Base-by-base conservation (phyloP, 2,329 filamentous ascomycete genomes). In the Diaporthe citrichinensis region DNA sequence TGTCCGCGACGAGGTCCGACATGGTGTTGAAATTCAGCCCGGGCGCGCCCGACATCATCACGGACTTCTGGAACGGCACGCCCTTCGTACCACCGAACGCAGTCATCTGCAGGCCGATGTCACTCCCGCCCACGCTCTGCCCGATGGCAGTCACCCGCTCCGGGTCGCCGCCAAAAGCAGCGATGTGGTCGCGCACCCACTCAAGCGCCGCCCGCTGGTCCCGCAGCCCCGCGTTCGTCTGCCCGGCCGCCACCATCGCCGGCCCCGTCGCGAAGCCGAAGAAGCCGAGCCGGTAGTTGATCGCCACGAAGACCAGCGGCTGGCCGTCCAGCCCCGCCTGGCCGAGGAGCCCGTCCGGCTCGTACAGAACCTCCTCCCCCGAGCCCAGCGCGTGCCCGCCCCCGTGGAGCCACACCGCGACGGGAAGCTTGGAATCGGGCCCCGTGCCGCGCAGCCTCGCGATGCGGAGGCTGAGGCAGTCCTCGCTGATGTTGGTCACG, bases 201-300 rank as follows among this genome's bases (percentile, higher is more conserved):
- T 82, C 78, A 31, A 83, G 74, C 20, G 81, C 82, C 31, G 79
- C 79, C 23, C 80, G 80, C 59, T 83, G 81, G 67, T 83, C 82
- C 55, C 81, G 79, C 23, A 83, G 72, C 36, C 82, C 82, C 23
- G 74, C 80, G 74, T 83, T 83, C 1, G 79, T 80, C 28, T 80
- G 78, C 41, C 79, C 80, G 1, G 57, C 74, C 6, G 79, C 72
- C 12, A 72, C 74, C 71, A 83, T 36, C 2, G 78, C 76, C 39
- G 78, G 76, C 31, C 78, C 79, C 6, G 76, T 77, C 17, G 80
- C 78, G 59, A 79, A 81, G 28, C 78, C 79, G 55, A 80, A 79
- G n/a, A 81, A 76, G 6, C 79, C 79, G 4, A 80, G 59, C 36
- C 80, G 76, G 58, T 80, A 81, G 44, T 80, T 80, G 28, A 81